Evolutionary conservation across 1,284 basidiomycete genomes (phyloP).

Genomic region (Caloboletus firmus): DNA sequence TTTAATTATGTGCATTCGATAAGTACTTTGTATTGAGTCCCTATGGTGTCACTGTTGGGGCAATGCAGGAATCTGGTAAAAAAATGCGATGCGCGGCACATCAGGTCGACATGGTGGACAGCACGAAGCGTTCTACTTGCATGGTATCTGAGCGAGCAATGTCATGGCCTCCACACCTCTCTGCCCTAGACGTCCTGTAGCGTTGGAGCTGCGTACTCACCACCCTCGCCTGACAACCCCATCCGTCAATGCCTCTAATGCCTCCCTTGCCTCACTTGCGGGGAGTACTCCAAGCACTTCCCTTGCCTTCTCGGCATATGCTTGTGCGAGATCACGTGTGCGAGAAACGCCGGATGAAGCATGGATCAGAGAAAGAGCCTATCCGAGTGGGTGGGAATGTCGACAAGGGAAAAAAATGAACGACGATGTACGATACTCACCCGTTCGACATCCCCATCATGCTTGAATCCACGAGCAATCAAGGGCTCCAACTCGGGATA

Average conservation of each 20-base stretch:
- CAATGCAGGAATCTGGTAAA: not conserved
- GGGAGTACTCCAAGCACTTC: slow-evolving; percentile 75
- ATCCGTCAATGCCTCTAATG: slow-evolving; percentile 67
- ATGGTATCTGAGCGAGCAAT: slow-evolving; percentile 9
- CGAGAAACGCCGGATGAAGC: slow-evolving; percentile 77
- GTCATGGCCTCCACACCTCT: not conserved
- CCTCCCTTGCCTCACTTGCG: slow-evolving; percentile 76
- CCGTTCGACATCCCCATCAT: slow-evolving; percentile 82
- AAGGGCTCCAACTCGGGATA: slow-evolving; percentile 79
- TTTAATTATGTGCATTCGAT: slow-evolving; percentile 4
- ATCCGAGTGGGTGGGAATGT: slow-evolving; percentile 1
- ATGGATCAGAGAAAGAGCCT: slow-evolving; percentile 78
- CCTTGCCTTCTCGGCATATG: slow-evolving; percentile 79
- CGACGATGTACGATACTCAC: slow-evolving; percentile 42
- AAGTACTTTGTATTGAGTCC: slow-evolving; percentile 2
- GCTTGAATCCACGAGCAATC: slow-evolving; percentile 82
- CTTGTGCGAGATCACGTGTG: slow-evolving; percentile 74
- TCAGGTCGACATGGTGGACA: not conserved
- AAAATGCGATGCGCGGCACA: slow-evolving; percentile 4
- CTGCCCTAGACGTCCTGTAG: not conserved
- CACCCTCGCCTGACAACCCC: slow-evolving; percentile 48
- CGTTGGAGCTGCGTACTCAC: slow-evolving; percentile 11
- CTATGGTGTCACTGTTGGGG: not conserved
- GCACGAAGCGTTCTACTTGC: not conserved
- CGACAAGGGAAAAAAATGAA: not conserved